Percentiles rank a stretch among this genome's conserved stretches.
Evolutionary conservation across 768 basidiomycete genomes (phyloP).

Genomic region (Auricularia auricula-judae): DNA sequence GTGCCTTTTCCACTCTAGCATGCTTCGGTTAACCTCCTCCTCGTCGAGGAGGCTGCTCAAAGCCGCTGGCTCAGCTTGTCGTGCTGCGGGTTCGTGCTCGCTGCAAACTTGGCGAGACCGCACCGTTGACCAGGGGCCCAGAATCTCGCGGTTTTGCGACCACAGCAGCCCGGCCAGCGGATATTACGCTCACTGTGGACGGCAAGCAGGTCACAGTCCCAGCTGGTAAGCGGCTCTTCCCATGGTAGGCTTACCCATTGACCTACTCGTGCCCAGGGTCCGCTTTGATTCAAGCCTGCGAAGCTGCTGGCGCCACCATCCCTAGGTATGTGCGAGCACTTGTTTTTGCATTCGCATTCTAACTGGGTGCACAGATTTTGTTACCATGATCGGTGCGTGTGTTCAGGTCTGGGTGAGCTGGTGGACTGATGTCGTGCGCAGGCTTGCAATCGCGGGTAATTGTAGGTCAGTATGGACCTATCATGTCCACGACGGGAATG

Average conservation of each 20-base stretch:
- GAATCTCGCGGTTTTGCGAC: conserved; percentile 45
- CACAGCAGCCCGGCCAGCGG: conserved; percentile 52
- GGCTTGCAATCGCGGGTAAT: conserved; percentile 94
- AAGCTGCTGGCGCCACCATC: conserved; percentile 73
- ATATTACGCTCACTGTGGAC: conserved; percentile 89
- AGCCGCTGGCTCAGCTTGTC: neutral
- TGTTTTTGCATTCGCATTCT: conserved; percentile 2
- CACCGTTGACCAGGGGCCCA: neutral
- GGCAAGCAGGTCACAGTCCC: conserved; percentile 96
- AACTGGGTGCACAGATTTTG: conserved; percentile 45
- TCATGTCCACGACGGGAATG: neutral
- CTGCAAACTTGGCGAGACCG: neutral
- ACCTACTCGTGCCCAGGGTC: conserved; percentile 42
- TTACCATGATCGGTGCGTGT: conserved; percentile 67
- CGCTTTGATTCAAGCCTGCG: conserved; percentile 94
- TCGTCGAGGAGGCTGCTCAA: neutral
- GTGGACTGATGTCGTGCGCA: conserved; percentile 20
- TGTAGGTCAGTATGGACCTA: conserved; percentile 56
- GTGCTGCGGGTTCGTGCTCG: neutral
- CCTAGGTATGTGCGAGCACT: conserved; percentile 42
- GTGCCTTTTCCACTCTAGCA: neutral
- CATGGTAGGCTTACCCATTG: neutral
- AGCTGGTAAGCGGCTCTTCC: conserved; percentile 53
- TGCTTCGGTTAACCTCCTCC: neutral
- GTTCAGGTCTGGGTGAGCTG: neutral